Evolutionary conservation across 345 rosid genomes (phyloP).

Genomic region (Toxicodendron radicans): DNA sequence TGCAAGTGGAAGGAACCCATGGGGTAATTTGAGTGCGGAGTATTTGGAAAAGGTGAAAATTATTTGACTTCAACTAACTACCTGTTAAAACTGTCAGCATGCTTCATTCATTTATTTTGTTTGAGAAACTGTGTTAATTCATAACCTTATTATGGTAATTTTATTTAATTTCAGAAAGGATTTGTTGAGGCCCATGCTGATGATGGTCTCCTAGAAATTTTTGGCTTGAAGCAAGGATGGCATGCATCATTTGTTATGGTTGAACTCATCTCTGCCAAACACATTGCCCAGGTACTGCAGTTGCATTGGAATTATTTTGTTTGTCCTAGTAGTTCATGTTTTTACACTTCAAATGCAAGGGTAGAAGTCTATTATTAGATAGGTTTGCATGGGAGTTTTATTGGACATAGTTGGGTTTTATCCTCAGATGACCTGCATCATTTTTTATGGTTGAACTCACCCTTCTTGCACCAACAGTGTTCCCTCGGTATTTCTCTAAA

Average conservation of each 20-base stretch:
- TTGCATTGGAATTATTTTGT: neutral
- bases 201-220: conserved; percentile 93
- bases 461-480: neutral
- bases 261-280: conserved; percentile 97
- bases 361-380: neutral
- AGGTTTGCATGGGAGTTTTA: neutral
- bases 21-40: conserved; percentile 80
- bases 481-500: neutral
- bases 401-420: neutral
- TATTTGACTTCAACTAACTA: neutral
- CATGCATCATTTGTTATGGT: conserved; percentile 99
- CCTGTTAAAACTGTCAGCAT: conserved; percentile 2
- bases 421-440: neutral
- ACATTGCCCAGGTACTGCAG: conserved; percentile 84
- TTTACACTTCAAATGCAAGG: neutral
- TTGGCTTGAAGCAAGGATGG: conserved; percentile 98
- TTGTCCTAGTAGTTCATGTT: neutral
- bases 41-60: conserved; percentile 79
- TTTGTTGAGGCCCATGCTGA: conserved; percentile 93
- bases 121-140: conserved; percentile 9
- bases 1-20: conserved; percentile 95
- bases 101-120: neutral
- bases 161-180: conserved; percentile 58
- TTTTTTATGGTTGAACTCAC: neutral
- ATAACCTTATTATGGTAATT: neutral